These are phyloP conservation scores for Acrodontium crateriforme DNA, from an alignment of 2,329 filamentous ascomycete genomes.

Conservation along the genomic window DNA sequence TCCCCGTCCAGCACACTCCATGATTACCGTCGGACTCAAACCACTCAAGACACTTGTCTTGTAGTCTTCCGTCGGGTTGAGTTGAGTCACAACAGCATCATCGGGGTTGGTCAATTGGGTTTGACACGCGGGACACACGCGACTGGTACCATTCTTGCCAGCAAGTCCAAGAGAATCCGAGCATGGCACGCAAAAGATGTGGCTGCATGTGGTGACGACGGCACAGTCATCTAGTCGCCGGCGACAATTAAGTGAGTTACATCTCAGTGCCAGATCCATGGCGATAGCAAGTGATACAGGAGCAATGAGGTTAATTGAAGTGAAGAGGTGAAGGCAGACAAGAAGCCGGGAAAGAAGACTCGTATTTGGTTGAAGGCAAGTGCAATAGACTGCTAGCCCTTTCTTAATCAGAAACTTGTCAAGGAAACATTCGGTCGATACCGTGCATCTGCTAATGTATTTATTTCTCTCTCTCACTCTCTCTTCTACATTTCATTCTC, in stretches of 20 bases:
- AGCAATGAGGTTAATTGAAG: too few relatives aligned
- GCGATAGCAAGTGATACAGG: too few relatives aligned
- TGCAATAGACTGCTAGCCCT: too few relatives aligned
- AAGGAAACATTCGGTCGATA: too few relatives aligned
- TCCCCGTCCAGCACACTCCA: constrained; percentile 72
- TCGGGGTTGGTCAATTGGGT: constrained; percentile 55
- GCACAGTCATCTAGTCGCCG: constrained; percentile 54
- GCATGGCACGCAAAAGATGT: constrained; percentile 74
- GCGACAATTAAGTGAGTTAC: constrained; percentile 70
- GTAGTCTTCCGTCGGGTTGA: constrained; percentile 77
- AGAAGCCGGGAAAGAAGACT: too few relatives aligned
- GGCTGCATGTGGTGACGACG: constrained; percentile 82
- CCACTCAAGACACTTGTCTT: constrained; percentile 78
- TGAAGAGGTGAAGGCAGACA: too few relatives aligned
- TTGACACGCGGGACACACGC: constrained; percentile 63
- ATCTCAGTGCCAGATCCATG: constrained; percentile 65
- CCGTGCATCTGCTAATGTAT: too few relatives aligned
- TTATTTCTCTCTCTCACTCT: too few relatives aligned
- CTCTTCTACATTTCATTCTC: too few relatives aligned
- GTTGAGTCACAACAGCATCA: constrained; percentile 56
- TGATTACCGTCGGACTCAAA: constrained; percentile 63
- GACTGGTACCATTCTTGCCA: constrained; percentile 35
- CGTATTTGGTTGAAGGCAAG: too few relatives aligned
- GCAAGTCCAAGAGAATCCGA: constrained; percentile 52
- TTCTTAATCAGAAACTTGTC: too few relatives aligned